Conservation (phyloP, 257 asterid species). For the Vinca minor region DNA sequence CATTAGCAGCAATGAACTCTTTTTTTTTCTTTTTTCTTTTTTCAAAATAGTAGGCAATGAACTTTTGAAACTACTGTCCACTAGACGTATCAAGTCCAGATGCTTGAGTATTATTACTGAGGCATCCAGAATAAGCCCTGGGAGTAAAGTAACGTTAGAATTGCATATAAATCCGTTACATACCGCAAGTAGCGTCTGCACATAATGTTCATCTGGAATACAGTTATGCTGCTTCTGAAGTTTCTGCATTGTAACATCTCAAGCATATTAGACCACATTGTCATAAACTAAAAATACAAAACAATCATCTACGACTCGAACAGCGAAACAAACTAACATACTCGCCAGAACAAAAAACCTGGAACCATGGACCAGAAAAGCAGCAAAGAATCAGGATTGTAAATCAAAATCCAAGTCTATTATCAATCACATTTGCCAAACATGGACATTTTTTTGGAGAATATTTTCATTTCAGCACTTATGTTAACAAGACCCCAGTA, state of each 20-base stretch:
- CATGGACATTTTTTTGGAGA: not conserved
- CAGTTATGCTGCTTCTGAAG: conserved; percentile 93
- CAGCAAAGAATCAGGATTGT: too few relatives aligned
- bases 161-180: conserved; percentile 15
- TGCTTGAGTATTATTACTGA: not conserved
- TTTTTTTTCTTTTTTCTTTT: too few relatives aligned
- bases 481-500: not conserved
- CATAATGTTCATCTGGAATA: conserved; percentile 97
- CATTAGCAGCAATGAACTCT: not conserved
- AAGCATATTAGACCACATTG: conserved; percentile 17
- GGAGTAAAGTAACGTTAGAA: not conserved
- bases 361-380: not conserved
- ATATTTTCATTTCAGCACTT: not conserved
- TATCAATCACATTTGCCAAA: too few relatives aligned
- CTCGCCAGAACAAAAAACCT: not conserved
- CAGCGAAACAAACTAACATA: not conserved
- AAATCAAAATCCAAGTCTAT: not conserved
- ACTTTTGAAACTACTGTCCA: not conserved
- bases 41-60: too few relatives aligned
- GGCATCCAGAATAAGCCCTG: not conserved
- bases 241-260: conserved; percentile 52
- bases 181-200: conserved; percentile 83
- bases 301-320: not conserved
- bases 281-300: not conserved
- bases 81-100: not conserved